Base-by-base conservation (phyloP, 306 rosid genomes). In the Pachyrhizus erosus region DNA sequence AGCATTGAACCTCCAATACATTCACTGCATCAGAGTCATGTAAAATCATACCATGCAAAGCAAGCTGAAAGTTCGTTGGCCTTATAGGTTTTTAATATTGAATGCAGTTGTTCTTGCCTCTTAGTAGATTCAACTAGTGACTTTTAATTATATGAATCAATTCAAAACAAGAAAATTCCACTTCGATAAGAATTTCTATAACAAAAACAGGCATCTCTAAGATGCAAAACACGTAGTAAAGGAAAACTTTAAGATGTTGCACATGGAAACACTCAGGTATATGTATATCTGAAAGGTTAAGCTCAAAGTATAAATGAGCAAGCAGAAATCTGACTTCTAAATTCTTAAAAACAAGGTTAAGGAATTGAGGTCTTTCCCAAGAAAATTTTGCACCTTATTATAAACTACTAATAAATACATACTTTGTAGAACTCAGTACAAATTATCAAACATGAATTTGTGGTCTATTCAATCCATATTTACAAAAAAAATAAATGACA, bases 61-160 rank as follows among this genome's bases (percentile, higher is more conserved):
- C 39, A 65, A 64, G 24, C 21, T 40, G 11, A 24, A 40, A 39
- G 57, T 73, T 64, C 15, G 14, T 29, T 31, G 57, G 26, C 34
- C 76, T 65, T 39, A 80, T 27, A 71, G 26, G 51, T 31, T 43
- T 1, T 43, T 66, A 82, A 55, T 42, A 48, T 42, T 27, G 11
- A 82, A 57, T 23, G 34, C 78, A 33, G 18, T 14, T 43, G 3
- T 58, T 67, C 57, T 76, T 29, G 65, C 54, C 34, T 67, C 77
- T 29, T 71, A 2, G 26, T 66, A 24, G 37, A 82, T 76, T 76
- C 64, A 68, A 67, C 54, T 67, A 29, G 55, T 68, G 45, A 76
- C n/a, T 45, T 42, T 26, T 15, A 17, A 6, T 3, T 27, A 55
- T 42, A 31, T 11, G 60, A 12, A 76, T 31, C 14, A 31, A 76